A percentile compares a stretch with the other conserved stretches of the same genome.
phyloP scores from a whole-genome alignment of 805 yeast genomes.

The Tetrapisispora phaffii region DNA sequence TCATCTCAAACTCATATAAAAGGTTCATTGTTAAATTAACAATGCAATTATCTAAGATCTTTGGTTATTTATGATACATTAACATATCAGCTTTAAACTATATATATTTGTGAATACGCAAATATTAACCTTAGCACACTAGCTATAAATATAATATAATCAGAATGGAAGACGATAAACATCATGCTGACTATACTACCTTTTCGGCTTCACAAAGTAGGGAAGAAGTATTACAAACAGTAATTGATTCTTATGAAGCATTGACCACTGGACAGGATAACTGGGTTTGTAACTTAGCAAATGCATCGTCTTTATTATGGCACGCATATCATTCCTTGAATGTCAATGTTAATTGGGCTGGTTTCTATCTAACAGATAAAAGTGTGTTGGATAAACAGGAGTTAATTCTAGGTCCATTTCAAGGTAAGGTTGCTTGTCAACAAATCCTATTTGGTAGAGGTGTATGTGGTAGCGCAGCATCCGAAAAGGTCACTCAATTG shows the following conservation, averaged over 20 bases:
- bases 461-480: conserved; percentile 86
- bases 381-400: conserved; percentile 24
- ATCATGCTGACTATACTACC: conserved; percentile 70
- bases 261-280: conserved; percentile 52
- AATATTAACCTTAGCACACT: too few relatives aligned
- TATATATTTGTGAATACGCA: too few relatives aligned
- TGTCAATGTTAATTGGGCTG: conserved; percentile 77
- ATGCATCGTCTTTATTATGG: conserved; percentile 82
- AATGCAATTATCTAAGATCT: too few relatives aligned
- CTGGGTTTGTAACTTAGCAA: conserved; percentile 87
- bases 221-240: conserved; percentile 46
- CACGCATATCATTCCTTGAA: conserved; percentile 63
- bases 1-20: not conserved
- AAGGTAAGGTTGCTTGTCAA: conserved; percentile 96
- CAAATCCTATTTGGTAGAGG: conserved; percentile 68
- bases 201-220: conserved; percentile 35
- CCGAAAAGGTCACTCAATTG: conserved; percentile 47
- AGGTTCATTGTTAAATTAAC: too few relatives aligned
- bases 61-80: too few relatives aligned
- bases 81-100: too few relatives aligned
- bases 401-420: conserved; percentile 82
- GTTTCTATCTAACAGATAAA: conserved; percentile 53
- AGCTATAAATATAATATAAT: too few relatives aligned
- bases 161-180: conserved; percentile 11
- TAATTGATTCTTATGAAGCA: conserved; percentile 56